Evolutionary conservation across 1,284 basidiomycete species (phyloP), one percentile per base, ranked within the genome.

Genomic region (Irpex sp.): DNA sequence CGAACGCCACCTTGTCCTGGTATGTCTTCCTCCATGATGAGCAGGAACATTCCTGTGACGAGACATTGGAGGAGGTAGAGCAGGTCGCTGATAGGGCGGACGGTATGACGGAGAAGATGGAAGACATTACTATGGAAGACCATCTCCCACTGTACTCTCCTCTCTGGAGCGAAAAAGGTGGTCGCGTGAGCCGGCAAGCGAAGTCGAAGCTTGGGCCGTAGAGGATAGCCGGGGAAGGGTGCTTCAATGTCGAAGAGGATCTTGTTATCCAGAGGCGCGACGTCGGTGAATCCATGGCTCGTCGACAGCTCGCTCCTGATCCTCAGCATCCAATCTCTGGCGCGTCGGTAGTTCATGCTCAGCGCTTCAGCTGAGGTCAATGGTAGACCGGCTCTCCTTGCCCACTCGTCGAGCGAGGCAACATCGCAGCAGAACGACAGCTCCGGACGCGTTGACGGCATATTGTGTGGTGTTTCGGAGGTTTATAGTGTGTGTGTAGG

Each of bases 81-180:
- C 69, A 92, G 86, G 76, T 92, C 91, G 74, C 83, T 85, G 74
- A 93, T 83, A 58, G 91, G 88, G 49, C 86, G 85, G 62, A 88
- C 86, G 71, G 89, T 86, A 76, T 91, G 89, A 54, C 91, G 83
- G 67, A 92, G 84, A 52, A 86, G 87, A 67, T 89, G 89, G 78
- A 92, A 93, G 63, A 88, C 85, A 73, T 91, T 89, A 71, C 85
- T 86, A 74, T 93, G 90, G 73, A 93, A 93, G 67, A 92, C 89
- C 91, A 93, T 92, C 74, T 93, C 86, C 91, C 91, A 93, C 72
- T 92, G 91, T 54, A 92, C 83, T 66, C 89, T 84, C 69, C 91
- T 80, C 74, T 92, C 89, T 11, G 90, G 89, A 60, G 88, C 89
- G 77, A 93, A 93, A 76, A 93, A 93, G 17, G 91, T 91, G 37